Conservation (phyloP, 805 yeast genomes). For the Millerago galiae region DNA sequence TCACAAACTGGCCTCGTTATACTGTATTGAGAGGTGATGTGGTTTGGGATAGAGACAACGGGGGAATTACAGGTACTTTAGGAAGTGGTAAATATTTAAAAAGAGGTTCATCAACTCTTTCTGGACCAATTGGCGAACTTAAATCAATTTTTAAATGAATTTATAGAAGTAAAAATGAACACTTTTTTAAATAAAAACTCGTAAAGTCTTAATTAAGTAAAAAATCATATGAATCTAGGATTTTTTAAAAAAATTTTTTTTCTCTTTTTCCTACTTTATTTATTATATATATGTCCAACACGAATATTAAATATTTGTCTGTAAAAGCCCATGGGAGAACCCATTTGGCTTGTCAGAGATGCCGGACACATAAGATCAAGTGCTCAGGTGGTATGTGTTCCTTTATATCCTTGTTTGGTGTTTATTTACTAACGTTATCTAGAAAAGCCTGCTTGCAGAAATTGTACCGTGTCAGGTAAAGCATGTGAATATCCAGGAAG, state of each 20-base stretch:
- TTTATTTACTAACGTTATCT: neutral
- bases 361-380: conserved; percentile 20
- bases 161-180: neutral
- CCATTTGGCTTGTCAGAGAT: conserved; percentile 19
- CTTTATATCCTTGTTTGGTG: neutral
- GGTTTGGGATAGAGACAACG: conserved; percentile 25
- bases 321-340: conserved; percentile 16
- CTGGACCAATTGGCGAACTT: conserved; percentile 19
- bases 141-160: conserved; percentile 16
- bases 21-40: conserved; percentile 34
- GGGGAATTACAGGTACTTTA: conserved; percentile 14
- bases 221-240: neutral
- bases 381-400: conserved; percentile 18
- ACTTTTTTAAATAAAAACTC: neutral
- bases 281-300: neutral
- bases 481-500: conserved; percentile 16
- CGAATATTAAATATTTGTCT: conserved; percentile 11
- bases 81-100: conserved; percentile 24
- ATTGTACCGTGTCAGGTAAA: conserved; percentile 11
- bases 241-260: neutral
- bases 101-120: conserved; percentile 21
- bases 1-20: conserved; percentile 42
- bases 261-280: no score
- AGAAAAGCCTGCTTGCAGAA: conserved; percentile 18
- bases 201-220: no score